Evolutionary conservation across 495 filamentous ascomycete species (phyloP), one percentile per base, ranked within the genome.

Genomic region (Mycothermus thermophilus): DNA sequence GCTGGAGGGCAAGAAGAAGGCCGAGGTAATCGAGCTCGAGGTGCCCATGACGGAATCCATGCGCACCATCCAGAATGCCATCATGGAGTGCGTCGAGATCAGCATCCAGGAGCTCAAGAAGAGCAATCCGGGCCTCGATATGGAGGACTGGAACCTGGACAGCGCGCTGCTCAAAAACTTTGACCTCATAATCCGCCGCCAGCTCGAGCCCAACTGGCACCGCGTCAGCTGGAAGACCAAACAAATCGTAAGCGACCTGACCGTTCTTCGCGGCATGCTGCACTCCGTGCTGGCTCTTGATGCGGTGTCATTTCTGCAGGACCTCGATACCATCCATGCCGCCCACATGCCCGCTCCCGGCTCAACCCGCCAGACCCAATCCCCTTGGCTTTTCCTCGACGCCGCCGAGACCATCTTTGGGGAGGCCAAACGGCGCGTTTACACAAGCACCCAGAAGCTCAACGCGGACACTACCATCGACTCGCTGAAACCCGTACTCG

Each of bases 71-170:
- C 90, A 97, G 44, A 85, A 80, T 42, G 86, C 90, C 3, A 79
- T 96, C 30, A 74, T 97, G 52, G 90, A 95, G 53, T 96, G 92
- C 54, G 88, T 97, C 10, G 90, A 96, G 53, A 75, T 86, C 30
- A 92, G 84, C 42, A 87, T 97, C 43, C 70, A 76, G 18, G 92
- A 97, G 51, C 63, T 97, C 11, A 87, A 84, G 51, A 95, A 93
- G 52, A 66, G 74, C 7, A 95, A 94, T 48, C 68, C 77, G 0
- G 85, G 86, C 0, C 60, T 97, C 5, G 92, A 97, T 42, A 82
- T 96, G 80, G 88, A 88, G 39, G 86, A 95, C 43, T 97, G 90
- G 90, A 96, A 84, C 36, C 63, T 94, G 13, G 92, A 97, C 52
- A 94, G 84, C 53, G 92, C 90, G 15, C 59, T 97, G 36, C 82